Evolutionary conservation across 2,329 filamentous ascomycete species (phyloP), one percentile per base, ranked within the genome.

Genomic region (Colletotrichum trifolii): DNA sequence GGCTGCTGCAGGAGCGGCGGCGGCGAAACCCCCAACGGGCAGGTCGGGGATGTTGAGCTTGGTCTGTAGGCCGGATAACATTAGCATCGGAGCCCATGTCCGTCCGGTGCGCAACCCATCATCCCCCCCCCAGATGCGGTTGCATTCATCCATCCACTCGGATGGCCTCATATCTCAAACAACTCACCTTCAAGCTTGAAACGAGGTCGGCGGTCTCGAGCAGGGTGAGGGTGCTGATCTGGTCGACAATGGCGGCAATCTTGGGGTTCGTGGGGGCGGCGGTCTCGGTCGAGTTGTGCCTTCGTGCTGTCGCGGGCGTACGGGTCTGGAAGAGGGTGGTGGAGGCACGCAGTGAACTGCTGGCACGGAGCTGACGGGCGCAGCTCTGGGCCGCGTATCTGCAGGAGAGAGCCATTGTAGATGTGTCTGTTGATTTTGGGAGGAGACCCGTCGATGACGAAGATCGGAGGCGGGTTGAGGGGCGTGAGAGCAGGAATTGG

Each of bases 11-110:
- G 84, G 82, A 42, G 86, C 85, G 36, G 89, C 82, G 59, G 91
- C 90, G 69, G 91, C 90, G 78, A 97, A 97, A 68, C 93, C 94
- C 71, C 95, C 95, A 71, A 98, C 89, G 68, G 96, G 96, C 82
- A 98, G 90, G 76, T 99, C 96, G 77, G 96, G 96, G 76, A 99
- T 98, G 82, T 99, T 99, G 69, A 99, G 89, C 77, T 91, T 93
- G 75, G 90, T 89, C 96, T 98, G 75, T 52, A n/a, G 57, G 25
- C 25, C 25, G 13, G 13, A 35, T 9, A 46, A 6, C 34, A 54
- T 59, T 42, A 69, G 59, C 50, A 64, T 36, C 42, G 25, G 25
- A 54, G 62, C 47, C 40, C 54, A 42, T 53, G 67, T 35, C 25
- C 43, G 13, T 35, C 38, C 3, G 13, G 8, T 43, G 8, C 15